phyloP scores from a whole-genome alignment of 768 basidiomycete genomes.

The Russula lepida region DNA sequence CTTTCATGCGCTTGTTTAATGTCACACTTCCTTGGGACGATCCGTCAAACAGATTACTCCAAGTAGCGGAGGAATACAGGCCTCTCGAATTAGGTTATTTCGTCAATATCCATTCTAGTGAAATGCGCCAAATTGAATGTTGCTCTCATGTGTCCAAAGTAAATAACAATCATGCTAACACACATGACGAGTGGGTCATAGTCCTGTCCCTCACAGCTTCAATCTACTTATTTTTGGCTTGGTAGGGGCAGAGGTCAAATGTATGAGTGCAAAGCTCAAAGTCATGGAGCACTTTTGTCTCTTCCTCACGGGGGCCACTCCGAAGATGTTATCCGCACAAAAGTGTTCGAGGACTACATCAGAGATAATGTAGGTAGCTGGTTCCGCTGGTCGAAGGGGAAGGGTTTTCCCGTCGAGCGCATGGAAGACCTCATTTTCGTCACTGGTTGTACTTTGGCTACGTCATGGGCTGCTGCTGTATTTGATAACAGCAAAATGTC shows the following conservation, averaged over 20 bases:
- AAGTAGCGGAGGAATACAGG: neutral
- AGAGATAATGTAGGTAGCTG: neutral
- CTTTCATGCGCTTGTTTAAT: conserved; percentile 20
- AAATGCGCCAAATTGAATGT: neutral
- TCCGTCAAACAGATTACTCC: neutral
- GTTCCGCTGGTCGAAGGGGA: neutral
- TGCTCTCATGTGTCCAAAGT: neutral
- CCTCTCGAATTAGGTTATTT: neutral
- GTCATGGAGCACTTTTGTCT: neutral
- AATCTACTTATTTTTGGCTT: neutral
- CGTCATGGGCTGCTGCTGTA: neutral
- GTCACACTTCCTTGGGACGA: neutral
- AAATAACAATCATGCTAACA: neutral
- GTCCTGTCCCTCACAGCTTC: neutral
- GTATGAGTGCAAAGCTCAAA: neutral
- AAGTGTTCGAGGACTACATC: neutral
- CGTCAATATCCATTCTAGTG: neutral
- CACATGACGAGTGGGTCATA: neutral
- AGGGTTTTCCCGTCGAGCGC: neutral
- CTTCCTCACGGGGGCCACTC: neutral
- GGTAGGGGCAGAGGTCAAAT: neutral
- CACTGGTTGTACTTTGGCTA: neutral
- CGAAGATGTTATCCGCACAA: neutral
- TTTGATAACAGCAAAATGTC: neutral
- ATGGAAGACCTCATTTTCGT: neutral